Evolutionary conservation across 495 filamentous ascomycete species (phyloP).

Genomic region (Daldinia bambusicola): DNA sequence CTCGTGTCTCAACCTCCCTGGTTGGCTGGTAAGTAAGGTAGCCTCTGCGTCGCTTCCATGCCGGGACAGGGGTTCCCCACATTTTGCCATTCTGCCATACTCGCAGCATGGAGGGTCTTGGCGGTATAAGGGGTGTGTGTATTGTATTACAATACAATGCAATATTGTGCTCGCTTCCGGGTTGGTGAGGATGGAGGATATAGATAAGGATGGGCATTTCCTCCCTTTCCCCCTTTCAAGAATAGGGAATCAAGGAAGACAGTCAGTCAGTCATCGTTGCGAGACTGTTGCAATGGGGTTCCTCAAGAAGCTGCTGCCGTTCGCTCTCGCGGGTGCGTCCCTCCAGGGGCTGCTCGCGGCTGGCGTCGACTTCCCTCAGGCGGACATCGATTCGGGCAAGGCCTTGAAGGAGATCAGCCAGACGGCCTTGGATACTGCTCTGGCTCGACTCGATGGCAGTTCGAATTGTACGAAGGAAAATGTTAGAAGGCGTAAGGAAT

Average conservation of each 20-base stretch:
- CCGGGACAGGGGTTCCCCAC: constrained; percentile 40
- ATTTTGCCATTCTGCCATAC: constrained; percentile 44
- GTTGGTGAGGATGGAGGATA: constrained; percentile 24
- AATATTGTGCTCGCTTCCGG: constrained; percentile 2
- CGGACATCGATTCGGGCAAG: constrained; percentile 53
- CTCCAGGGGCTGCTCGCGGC: constrained; percentile 40
- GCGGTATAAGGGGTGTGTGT: constrained; percentile 33
- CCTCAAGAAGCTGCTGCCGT: constrained; percentile 36
- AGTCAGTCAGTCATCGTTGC: constrained; percentile 14
- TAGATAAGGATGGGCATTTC: constrained; percentile 18
- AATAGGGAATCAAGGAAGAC: constrained; percentile 10
- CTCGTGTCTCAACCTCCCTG: not conserved
- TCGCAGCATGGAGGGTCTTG: constrained; percentile 36
- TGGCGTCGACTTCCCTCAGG: constrained; percentile 47
- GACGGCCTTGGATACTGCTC: constrained; percentile 49
- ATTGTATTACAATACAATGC: not conserved
- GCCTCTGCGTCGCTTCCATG: constrained; percentile 24
- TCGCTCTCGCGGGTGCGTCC: constrained; percentile 40
- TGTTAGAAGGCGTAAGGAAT: constrained; percentile 58
- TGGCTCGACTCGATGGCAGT: constrained; percentile 48
- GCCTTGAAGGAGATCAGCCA: constrained; percentile 49
- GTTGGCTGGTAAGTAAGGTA: no score
- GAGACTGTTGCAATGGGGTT: constrained; percentile 41
- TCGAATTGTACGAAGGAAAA: constrained; percentile 56
- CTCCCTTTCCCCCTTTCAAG: not conserved